phyloP scores from a whole-genome alignment of 1,284 basidiomycete genomes.

The Ceratorhiza oryzae-sativae region DNA sequence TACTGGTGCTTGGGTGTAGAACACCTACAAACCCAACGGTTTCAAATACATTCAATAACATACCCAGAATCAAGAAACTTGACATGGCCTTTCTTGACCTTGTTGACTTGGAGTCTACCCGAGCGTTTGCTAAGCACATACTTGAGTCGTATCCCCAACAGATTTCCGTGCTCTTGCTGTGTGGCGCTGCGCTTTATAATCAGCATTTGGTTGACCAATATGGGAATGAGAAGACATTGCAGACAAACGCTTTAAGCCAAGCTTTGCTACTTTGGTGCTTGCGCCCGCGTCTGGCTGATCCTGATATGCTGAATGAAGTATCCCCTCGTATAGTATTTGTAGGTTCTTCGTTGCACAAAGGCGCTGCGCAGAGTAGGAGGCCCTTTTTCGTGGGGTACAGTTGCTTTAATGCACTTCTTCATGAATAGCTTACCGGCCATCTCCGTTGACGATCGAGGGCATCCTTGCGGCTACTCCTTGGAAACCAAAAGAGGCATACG shows the following conservation, averaged over 20 bases:
- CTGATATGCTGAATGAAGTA: not conserved
- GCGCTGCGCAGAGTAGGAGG: constrained; percentile 37
- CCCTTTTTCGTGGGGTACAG: not conserved
- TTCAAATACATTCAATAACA: not conserved
- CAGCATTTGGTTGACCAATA: constrained; percentile 1
- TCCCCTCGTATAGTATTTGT: constrained; percentile 40
- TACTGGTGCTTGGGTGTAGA: constrained; percentile 26
- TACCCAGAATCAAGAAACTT: constrained; percentile 14
- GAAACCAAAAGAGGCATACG: constrained; percentile 19
- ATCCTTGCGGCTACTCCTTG: constrained; percentile 13
- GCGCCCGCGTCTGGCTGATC: constrained; percentile 23
- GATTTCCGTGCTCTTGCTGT: constrained; percentile 28
- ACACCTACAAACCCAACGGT: constrained; percentile 1
- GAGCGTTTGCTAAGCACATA: constrained; percentile 18
- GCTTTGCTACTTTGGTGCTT: constrained; percentile 40
- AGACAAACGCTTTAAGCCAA: constrained; percentile 43
- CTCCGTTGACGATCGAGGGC: constrained; percentile 34
- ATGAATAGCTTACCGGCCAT: constrained; percentile 14
- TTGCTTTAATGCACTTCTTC: not conserved
- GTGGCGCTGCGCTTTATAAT: constrained; percentile 2
- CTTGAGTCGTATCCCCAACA: constrained; percentile 14
- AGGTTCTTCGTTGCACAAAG: constrained; percentile 39
- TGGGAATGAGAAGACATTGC: constrained; percentile 42
- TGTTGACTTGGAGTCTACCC: constrained; percentile 13
- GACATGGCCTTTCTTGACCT: constrained; percentile 28